Evolutionary conservation across 495 filamentous ascomycete genomes (phyloP).

Genomic region (Cercophora samala): DNA sequence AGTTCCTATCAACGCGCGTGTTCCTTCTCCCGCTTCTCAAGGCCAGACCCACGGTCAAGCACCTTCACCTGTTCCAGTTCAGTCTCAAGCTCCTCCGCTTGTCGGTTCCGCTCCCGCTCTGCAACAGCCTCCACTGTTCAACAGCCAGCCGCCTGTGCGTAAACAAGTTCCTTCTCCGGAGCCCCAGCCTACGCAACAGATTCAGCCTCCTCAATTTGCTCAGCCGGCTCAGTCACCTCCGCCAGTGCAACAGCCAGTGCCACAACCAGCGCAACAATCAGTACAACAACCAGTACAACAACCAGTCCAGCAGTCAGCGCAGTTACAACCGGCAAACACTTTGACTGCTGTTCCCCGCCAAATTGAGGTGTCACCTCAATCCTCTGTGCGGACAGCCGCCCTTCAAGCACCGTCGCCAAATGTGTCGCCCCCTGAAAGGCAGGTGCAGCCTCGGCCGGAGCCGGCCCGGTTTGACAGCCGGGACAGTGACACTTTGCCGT

Average conservation of each 20-base stretch:
- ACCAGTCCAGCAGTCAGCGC: too few relatives aligned
- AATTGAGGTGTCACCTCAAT: slow-evolving; percentile 3
- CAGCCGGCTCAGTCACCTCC: slow-evolving; percentile 6
- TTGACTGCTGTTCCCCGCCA: not conserved
- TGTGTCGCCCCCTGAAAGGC: slow-evolving; percentile 15
- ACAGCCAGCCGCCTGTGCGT: not conserved
- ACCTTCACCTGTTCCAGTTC: not conserved
- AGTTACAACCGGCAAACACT: not conserved
- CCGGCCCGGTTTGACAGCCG: slow-evolving; percentile 5
- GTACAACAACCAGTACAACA: too few relatives aligned
- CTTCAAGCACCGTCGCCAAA: slow-evolving; percentile 9
- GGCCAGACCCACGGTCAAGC: slow-evolving; percentile 6
- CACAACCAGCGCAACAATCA: too few relatives aligned
- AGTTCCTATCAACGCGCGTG: not conserved
- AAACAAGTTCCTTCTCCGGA: not conserved
- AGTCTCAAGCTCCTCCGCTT: not conserved
- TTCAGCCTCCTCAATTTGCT: not conserved
- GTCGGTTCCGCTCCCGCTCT: not conserved
- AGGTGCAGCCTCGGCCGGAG: slow-evolving; percentile 18
- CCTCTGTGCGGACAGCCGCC: slow-evolving; percentile 6
- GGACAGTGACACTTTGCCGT: slow-evolving; percentile 15
- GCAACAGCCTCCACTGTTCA: not conserved
- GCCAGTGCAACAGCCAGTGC: not conserved
- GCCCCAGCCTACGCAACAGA: not conserved
- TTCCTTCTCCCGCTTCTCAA: slow-evolving; percentile 1